Percentiles rank a stretch among this genome's conserved stretches.
phyloP scores from a whole-genome alignment of 1,284 basidiomycete species.

The Ganoderma lingzhi region DNA sequence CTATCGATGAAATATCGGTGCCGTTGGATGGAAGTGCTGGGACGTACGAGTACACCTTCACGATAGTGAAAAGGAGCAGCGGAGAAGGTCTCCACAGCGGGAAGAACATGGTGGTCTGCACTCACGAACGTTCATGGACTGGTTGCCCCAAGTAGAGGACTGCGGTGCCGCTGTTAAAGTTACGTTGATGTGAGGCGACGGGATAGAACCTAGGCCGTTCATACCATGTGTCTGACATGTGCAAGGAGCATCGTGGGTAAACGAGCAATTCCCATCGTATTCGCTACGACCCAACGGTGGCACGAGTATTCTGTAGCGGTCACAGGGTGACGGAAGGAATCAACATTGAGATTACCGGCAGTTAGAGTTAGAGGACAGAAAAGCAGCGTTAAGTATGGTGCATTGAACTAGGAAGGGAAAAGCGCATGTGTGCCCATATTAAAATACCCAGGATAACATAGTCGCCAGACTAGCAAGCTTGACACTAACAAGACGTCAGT shows the following conservation, averaged over 20 bases:
- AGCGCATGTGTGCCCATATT: background rate
- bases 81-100: background rate
- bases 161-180: background rate
- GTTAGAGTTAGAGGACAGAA: background rate
- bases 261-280: background rate
- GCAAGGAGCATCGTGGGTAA: no score
- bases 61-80: background rate
- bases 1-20: background rate
- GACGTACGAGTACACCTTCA: background rate
- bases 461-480: background rate
- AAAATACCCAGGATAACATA: background rate
- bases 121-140: background rate
- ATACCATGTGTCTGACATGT: no score
- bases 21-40: background rate
- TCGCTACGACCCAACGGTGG: background rate
- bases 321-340: background rate
- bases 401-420: background rate
- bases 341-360: background rate
- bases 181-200: background rate
- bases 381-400: background rate
- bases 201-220: background rate
- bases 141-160: background rate
- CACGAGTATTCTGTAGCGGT: background rate
- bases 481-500: background rate
- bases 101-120: background rate